These are phyloP conservation scores for Lecanicillium sp. DNA, from an alignment of 2,329 filamentous ascomycete genomes.

Conservation along the genomic window DNA sequence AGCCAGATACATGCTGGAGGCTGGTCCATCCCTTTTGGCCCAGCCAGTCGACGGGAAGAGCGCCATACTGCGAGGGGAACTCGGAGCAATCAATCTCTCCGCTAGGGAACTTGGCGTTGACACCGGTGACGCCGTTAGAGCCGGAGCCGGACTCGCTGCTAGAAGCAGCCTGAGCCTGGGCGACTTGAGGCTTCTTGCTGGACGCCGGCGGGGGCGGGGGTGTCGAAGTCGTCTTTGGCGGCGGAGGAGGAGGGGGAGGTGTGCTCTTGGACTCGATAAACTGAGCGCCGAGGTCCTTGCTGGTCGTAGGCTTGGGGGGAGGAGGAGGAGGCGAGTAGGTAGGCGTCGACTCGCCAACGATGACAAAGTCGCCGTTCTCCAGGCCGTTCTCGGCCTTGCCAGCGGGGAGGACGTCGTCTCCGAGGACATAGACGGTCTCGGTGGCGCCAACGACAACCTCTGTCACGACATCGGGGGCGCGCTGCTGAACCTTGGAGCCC, in stretches of 20 bases:
- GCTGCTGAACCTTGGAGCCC: slow-evolving; percentile 34
- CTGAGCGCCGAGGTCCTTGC: slow-evolving; percentile 30
- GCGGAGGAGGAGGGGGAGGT: slow-evolving; percentile 22
- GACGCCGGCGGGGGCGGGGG: slow-evolving; percentile 15
- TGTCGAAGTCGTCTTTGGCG: slow-evolving; percentile 16
- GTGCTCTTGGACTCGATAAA: slow-evolving; percentile 43
- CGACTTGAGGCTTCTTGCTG: slow-evolving; percentile 4
- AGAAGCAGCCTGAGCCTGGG: slow-evolving; percentile 12
- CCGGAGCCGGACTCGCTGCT: slow-evolving; percentile 15
- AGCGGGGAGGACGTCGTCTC: slow-evolving; percentile 52
- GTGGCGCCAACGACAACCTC: slow-evolving; percentile 54
- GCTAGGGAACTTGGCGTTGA: slow-evolving; percentile 66
- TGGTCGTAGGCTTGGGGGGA: slow-evolving; percentile 26
- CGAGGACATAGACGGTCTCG: slow-evolving; percentile 64
- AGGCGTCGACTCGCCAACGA: slow-evolving; percentile 52
- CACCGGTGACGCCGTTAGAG: slow-evolving; percentile 36
- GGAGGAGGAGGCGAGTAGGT: slow-evolving; percentile 39
- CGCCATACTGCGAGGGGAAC: slow-evolving; percentile 79
- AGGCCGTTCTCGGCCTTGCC: slow-evolving; percentile 66
- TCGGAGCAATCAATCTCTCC: slow-evolving; percentile 60
- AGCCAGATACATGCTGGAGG: slow-evolving; percentile 58
- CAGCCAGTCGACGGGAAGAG: slow-evolving; percentile 62
- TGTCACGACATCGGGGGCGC: slow-evolving; percentile 34
- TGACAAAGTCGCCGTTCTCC: slow-evolving; percentile 59
- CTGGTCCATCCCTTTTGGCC: slow-evolving; percentile 70